Evolutionary conservation across 2,329 filamentous ascomycete genomes (phyloP).

Genomic region (Penicillium fuscoglaucum): DNA sequence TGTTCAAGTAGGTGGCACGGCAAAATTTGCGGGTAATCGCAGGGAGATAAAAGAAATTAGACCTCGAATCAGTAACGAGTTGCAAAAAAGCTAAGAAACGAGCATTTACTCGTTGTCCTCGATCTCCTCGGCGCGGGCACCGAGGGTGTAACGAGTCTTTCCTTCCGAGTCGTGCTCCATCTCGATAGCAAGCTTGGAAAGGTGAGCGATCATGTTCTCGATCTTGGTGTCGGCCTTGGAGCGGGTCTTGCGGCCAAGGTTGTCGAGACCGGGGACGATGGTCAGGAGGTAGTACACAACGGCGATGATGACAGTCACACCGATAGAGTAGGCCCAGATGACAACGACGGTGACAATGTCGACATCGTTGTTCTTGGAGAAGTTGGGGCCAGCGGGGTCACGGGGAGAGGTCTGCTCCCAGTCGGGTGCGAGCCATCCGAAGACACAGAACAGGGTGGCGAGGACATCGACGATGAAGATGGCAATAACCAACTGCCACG

Average conservation of each 20-base stretch:
- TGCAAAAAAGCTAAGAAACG: constrained; percentile 25
- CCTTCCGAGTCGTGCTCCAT: constrained; percentile 51
- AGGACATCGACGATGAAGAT: constrained; percentile 71
- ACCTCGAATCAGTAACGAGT: constrained; percentile 39
- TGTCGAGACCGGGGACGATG: constrained; percentile 48
- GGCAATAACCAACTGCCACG: constrained; percentile 70
- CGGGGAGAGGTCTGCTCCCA: constrained; percentile 32
- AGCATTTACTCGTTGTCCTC: constrained; percentile 48
- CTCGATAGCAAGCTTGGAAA: constrained; percentile 54
- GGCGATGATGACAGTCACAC: constrained; percentile 54
- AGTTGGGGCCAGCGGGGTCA: constrained; percentile 28
- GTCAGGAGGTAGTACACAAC: constrained; percentile 54
- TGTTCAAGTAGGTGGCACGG: constrained; percentile 30
- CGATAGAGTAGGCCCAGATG: constrained; percentile 55
- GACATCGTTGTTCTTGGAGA: constrained; percentile 53
- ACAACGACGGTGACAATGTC: constrained; percentile 59
- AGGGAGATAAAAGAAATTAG: constrained; percentile 22
- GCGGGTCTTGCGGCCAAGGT: constrained; percentile 54
- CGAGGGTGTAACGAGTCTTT: constrained; percentile 47
- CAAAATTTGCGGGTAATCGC: constrained; percentile 26
- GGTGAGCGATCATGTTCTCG: constrained; percentile 55
- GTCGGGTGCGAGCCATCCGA: constrained; percentile 69
- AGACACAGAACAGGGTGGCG: constrained; percentile 71
- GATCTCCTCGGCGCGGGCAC: constrained; percentile 43
- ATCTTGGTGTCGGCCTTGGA: constrained; percentile 54